phyloP scores from a whole-genome alignment of 306 rosid species.

The Begonia loranthoides region DNA sequence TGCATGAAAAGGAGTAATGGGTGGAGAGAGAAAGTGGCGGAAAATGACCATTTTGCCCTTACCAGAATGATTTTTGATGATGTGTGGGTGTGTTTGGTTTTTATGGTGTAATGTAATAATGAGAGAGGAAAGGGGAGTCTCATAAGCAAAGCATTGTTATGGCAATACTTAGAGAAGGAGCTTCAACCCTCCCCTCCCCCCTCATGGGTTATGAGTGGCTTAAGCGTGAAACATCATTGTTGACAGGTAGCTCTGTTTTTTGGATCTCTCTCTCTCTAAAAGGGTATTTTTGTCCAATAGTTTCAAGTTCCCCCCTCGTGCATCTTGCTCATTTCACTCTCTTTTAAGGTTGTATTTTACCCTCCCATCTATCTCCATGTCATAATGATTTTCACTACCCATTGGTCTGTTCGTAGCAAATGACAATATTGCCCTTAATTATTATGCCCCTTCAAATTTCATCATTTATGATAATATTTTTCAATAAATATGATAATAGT shows the following conservation, averaged over 20 bases:
- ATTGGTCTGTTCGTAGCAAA: slow-evolving; percentile 10
- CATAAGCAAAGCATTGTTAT: slow-evolving; percentile 20
- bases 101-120: slow-evolving; percentile 26
- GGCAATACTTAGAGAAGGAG: background rate
- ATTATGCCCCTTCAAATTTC: too few species aligned
- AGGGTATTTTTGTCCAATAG: slow-evolving; percentile 23
- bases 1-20: too few species aligned
- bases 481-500: background rate
- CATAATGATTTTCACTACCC: slow-evolving; percentile 16
- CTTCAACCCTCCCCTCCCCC: background rate
- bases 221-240: slow-evolving; percentile 57
- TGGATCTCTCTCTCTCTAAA: slow-evolving; percentile 10
- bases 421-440: slow-evolving; percentile 18
- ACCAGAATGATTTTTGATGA: slow-evolving; percentile 19
- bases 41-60: slow-evolving; percentile 5
- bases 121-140: slow-evolving; percentile 11
- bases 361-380: slow-evolving; percentile 6
- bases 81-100: slow-evolving; percentile 31
- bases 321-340: slow-evolving; percentile 22
- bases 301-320: slow-evolving; percentile 17
- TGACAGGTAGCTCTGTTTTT: slow-evolving; percentile 33
- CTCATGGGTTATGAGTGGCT: slow-evolving; percentile 70
- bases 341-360: slow-evolving; percentile 3
- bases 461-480: background rate
- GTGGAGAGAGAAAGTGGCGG: too few species aligned